These are phyloP conservation scores for Tinospora cordifolia DNA, from an alignment of 164 flowering plant genomes.

Conservation along the genomic window DNA sequence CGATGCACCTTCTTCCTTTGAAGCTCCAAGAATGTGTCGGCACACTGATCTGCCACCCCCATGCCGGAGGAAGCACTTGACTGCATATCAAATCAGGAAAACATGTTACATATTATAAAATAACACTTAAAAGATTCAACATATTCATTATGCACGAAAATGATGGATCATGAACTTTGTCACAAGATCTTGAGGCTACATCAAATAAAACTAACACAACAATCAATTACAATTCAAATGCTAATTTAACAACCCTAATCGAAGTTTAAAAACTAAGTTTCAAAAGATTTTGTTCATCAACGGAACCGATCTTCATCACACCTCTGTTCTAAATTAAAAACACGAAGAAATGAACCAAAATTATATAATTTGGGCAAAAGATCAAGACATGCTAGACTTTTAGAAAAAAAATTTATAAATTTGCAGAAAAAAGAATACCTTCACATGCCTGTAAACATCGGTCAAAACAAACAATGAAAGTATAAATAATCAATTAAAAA, in stretches of 20 bases:
- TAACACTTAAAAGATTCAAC: neutral
- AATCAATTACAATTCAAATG: neutral
- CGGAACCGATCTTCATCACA: neutral
- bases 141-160: neutral
- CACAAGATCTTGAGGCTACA: neutral
- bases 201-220: neutral
- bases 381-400: neutral
- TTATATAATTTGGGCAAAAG: neutral
- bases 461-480: neutral
- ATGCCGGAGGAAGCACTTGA: constrained; percentile 56
- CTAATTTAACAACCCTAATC: neutral
- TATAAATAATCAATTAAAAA: neutral
- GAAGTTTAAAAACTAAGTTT: neutral
- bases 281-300: neutral
- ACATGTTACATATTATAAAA: neutral
- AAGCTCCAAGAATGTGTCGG: constrained; percentile 44
- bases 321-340: neutral
- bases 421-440: neutral
- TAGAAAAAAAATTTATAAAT: neutral
- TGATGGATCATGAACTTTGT: neutral
- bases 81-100: constrained; percentile 21
- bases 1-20: constrained; percentile 63
- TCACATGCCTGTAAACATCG: neutral
- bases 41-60: constrained; percentile 66
- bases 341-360: neutral